Evolutionary conservation across 306 rosid species (phyloP), one percentile per base, ranked within the genome.

Genomic region (Dryas alaskensis): DNA sequence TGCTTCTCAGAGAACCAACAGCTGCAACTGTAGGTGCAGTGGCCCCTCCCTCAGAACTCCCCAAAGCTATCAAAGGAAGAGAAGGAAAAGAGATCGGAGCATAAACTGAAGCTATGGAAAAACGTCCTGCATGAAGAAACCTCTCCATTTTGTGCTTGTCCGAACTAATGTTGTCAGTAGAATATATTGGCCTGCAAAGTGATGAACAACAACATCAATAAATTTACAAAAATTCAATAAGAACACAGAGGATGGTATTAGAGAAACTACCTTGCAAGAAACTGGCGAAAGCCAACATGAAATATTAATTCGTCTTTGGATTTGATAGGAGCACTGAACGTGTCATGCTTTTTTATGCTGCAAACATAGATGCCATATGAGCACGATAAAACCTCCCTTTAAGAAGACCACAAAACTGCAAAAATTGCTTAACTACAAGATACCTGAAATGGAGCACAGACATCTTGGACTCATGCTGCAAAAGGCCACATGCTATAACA

Each of bases 131-230:
- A 88, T 89, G 99, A 76, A 94, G 99, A 87, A 94, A 94, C 81
- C 98, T 90, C 86, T 94, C 99, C 99, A 94, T 87, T 83, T 94
- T 94, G 89, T 86, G 88, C 92, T 94, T 94, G 86, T 94, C 87
- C 1, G 96, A 86, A 75, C 84, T 89, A 55, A 90, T 87, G 85
- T 79, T 86, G 76, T 94, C 96, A 53, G 86, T 69, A 60, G 99
- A 94, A 82, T 87, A 94, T 76, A 89, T 47, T 64, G 99, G 97
- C 88, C 97, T 92, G 89, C 82, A 78, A 72, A 76, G 61, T 51
- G 12, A 72, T 11, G 50, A 8, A 60, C 64, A 17, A 49, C 48
- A 47, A 62, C 14, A 25, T 70, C 8, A 67, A 13, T 53, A 57
- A 53, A 16, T 37, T 27, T 11, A n/a, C 39, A 16, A 55, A 57